Evolutionary conservation across 2,329 filamentous ascomycete species (phyloP).

Genomic region (Cordyceps javanica): DNA sequence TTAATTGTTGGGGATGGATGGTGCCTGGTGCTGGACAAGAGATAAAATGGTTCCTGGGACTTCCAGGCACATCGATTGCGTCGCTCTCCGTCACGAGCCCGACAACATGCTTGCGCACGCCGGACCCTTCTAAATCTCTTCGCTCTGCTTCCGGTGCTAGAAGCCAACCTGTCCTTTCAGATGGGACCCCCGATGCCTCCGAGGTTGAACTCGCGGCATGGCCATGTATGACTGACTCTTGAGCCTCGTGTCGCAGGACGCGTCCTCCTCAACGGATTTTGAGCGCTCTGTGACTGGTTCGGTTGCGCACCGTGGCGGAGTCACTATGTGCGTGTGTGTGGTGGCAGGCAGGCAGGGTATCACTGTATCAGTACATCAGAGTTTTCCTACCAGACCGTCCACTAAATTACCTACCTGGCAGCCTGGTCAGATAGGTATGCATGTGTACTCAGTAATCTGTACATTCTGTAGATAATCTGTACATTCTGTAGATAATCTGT

Average conservation of each 20-base stretch:
- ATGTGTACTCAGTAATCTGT: too few relatives aligned
- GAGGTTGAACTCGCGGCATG: not conserved
- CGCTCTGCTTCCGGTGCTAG: not conserved
- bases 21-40: not conserved
- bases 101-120: not conserved
- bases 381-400: not conserved
- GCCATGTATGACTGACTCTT: not conserved
- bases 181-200: not conserved
- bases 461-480: too few relatives aligned
- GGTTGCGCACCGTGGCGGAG: not conserved
- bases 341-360: not conserved
- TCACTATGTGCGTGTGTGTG: not conserved
- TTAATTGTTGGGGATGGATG: conserved; percentile 11
- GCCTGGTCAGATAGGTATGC: too few relatives aligned
- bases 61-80: not conserved
- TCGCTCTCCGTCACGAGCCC: conserved; percentile 1
- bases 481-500: too few relatives aligned
- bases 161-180: conserved; percentile 1
- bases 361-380: not conserved
- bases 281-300: not conserved
- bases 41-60: not conserved
- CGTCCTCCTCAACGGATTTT: conserved; percentile 10
- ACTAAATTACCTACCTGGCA: not conserved
- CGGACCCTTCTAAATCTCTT: too few relatives aligned
- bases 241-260: not conserved